Base-by-base conservation (phyloP, 2,329 filamentous ascomycete genomes). In the Xylaria hypoxylon region DNA sequence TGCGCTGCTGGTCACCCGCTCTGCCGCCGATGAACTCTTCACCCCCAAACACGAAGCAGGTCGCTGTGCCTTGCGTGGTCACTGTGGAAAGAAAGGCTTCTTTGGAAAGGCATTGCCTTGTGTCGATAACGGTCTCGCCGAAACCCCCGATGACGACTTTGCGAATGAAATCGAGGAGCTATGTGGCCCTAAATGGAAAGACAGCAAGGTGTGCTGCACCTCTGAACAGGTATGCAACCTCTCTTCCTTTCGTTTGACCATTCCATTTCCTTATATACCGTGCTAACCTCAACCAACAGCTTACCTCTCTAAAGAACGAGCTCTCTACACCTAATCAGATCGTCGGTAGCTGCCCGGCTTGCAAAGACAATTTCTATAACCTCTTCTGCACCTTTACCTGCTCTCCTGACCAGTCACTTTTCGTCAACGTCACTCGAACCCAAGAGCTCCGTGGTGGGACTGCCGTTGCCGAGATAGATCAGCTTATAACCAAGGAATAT, bases 301-400 rank as follows among this genome's bases (percentile, higher is more conserved):
- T 99, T 63, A 87, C 92, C 73, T 85, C 91, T 1, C 88, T 99
- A 68, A 90, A 92, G 73, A 90, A 88, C 68, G 96, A 97, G 75
- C 86, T 99, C 64, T 91, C 92, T 72, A 93, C 93, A 24, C 95
- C 94, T 1, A 93, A 94, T 73, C 89, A 91, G 65, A 91, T 99
- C 76, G 94, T 99, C 77, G 90, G 94, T 28, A 93, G 94, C 10
- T 99, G 96, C 78, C 96, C 96, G 1, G 96, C 96, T 35, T 99
- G 96, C 86, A 97, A 96, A 80, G 91, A 94, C 74, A 99, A 99
- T 83, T 99, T 99, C 84, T 98, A 93, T 84, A 97, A 99, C 82
- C 85, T 96, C 50, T 99, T 99, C 80, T 99, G 96, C 82, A 96
- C 94, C 4, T 98, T 99, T 77, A 98, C 94, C 2, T 99, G 96